Evolutionary conservation across 805 yeast species (phyloP).

Genomic region (Alloascoidea hylecoeti): DNA sequence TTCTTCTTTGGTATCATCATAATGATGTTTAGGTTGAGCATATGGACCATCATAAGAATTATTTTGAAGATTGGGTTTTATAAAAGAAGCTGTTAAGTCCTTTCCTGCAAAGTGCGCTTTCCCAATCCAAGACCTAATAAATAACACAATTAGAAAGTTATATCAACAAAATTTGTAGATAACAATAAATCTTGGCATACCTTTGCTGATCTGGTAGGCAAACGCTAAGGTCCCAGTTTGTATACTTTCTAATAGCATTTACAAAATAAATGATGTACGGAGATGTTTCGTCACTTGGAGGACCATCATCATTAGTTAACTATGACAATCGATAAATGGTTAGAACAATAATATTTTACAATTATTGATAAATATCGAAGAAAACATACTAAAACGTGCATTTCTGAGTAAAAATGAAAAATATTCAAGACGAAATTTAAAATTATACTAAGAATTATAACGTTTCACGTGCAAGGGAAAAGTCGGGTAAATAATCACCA

Average conservation of each 20-base stretch:
- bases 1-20: slow-evolving; percentile 25
- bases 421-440: too few species aligned
- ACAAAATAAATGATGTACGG: slow-evolving; percentile 80
- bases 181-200: slow-evolving; percentile 7
- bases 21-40: slow-evolving; percentile 8
- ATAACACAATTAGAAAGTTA: background rate
- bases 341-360: too few species aligned
- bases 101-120: slow-evolving; percentile 89
- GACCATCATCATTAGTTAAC: slow-evolving; percentile 93
- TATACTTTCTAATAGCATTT: slow-evolving; percentile 42
- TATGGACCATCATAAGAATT: slow-evolving; percentile 21
- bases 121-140: slow-evolving; percentile 89
- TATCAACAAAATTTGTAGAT: background rate
- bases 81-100: slow-evolving; percentile 41
- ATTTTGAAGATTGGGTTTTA: slow-evolving; percentile 38
- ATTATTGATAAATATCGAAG: too few species aligned
- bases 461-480: too few species aligned
- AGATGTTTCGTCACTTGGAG: slow-evolving; percentile 63
- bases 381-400: background rate
- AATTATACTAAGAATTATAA: too few species aligned
- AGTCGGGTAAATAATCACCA: too few species aligned
- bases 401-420: too few species aligned
- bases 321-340: slow-evolving; percentile 3
- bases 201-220: slow-evolving; percentile 67
- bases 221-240: slow-evolving; percentile 78